Percentiles rank a stretch among this genome's conserved stretches.
phyloP scores from a whole-genome alignment of 176 grass and related monocot genomes.

The Carex parvula region DNA sequence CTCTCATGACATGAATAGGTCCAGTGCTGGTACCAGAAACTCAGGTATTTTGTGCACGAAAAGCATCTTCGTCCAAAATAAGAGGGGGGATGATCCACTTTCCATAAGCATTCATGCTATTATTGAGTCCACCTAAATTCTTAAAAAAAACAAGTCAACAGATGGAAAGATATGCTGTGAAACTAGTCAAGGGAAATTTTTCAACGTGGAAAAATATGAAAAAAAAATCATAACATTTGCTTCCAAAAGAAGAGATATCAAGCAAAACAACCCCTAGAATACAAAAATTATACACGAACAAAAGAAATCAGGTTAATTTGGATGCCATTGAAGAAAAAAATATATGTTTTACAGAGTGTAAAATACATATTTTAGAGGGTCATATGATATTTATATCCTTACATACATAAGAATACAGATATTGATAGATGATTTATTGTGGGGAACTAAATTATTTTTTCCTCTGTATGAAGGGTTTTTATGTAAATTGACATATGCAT shows the following conservation, averaged over 20 bases:
- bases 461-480: too few species aligned
- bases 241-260: not conserved
- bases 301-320: not conserved
- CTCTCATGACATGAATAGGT: not conserved
- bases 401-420: too few species aligned
- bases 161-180: not conserved
- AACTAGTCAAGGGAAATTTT: not conserved
- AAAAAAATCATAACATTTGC: not conserved
- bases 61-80: conserved; percentile 66
- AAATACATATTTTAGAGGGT: too few species aligned
- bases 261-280: not conserved
- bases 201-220: not conserved
- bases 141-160: not conserved
- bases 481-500: not conserved
- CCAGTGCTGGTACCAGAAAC: too few species aligned
- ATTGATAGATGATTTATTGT: too few species aligned
- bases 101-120: conserved; percentile 56
- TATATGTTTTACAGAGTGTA: too few species aligned
- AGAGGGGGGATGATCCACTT: conserved; percentile 83
- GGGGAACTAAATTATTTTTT: too few species aligned
- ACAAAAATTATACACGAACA: not conserved
- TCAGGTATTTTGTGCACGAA: conserved; percentile 9
- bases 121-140: conserved; percentile 47
- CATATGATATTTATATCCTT: too few species aligned
- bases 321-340: too few species aligned